Conservation (phyloP, 805 yeast species). For the Ogataea degrootiae region DNA sequence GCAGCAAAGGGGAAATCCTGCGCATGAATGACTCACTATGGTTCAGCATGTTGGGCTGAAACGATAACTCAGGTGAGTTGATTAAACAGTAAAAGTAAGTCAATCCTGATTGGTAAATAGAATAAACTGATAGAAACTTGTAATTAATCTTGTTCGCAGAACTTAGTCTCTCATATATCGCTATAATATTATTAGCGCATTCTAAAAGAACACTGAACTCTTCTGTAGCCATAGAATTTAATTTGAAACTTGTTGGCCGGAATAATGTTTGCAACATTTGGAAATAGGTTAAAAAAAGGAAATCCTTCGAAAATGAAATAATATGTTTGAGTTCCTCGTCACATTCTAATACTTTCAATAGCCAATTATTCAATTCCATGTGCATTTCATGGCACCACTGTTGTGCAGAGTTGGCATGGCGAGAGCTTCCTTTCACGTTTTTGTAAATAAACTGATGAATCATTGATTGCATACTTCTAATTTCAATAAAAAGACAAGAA, state of each 20-base stretch:
- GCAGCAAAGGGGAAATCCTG: conserved; percentile 3
- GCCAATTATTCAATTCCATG: conserved; percentile 11
- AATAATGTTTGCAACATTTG: conserved; percentile 15
- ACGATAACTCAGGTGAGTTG: conserved; percentile 12
- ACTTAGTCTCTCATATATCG: conserved; percentile 9
- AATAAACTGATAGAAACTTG: conserved; percentile 18
- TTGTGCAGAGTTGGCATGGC: no score
- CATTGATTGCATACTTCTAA: conserved; percentile 16
- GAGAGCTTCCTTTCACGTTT: neutral
- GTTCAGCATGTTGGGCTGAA: conserved; percentile 3
- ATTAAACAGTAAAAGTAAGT: conserved; percentile 15
- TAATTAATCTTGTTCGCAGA: conserved; percentile 12
- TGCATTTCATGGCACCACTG: conserved; percentile 7
- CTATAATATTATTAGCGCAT: conserved; percentile 7
- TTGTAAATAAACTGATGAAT: conserved; percentile 16
- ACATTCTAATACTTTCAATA: conserved; percentile 4
- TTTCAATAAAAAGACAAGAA: conserved; percentile 5
- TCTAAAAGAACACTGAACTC: conserved; percentile 4
- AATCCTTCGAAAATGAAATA: conserved; percentile 7
- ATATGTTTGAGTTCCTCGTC: neutral
- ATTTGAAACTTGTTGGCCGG: conserved; percentile 7
- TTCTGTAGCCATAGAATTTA: neutral
- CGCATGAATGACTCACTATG: conserved; percentile 5
- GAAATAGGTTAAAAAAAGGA: conserved; percentile 15
- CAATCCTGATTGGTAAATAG: conserved; percentile 18